Base-by-base conservation (phyloP, 2,329 filamentous ascomycete species). In the Sporothrix pseudoabietina region DNA sequence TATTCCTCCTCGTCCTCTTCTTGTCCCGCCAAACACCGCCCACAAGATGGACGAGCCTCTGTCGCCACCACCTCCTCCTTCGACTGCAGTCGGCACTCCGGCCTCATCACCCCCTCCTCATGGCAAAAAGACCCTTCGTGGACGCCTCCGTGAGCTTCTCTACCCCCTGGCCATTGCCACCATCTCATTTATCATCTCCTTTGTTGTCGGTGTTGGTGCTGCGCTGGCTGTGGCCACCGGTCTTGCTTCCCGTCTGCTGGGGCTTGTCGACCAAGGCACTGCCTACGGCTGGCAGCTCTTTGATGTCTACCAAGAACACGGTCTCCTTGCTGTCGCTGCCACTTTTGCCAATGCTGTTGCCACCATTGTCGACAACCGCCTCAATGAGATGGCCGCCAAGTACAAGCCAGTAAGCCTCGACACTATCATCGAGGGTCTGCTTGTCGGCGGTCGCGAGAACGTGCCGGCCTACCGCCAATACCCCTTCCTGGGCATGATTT, bases 401-500 rank as follows among this genome's bases (percentile, higher is more conserved):
- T 44, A 63, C n/a, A 35, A 61, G 55, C 66, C 72, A 14, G 52
- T 26, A n/a, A 73, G 30, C 8, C 4, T 69, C 3, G 66, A 69
- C 16, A 7, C 16, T 4, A 47, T 54, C 26, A 35, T 69, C 47
- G 14, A 54, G 8, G 47, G 3, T 8, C 47, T 73, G 30, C 30
- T 73, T 1, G 22, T 49, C 22, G 41, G 54, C 54, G 52, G 61
- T 30, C 26, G 41, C 16, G 52, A 69, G 44, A 44, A 63, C 26
- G 55, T 39, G 70, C 44, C 73, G 2, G 19, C 39, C 3, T 57
- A 49, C 19, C 22, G 55, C 35, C 63, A 61, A 9, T 72, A 72
- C n/a, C 70, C 73, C 19, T 57, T 69, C 49, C 71, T 70, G 49
- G 73, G 73, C 57, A 57, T 72, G 55, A 59, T 74, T 49, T 14